phyloP scores from a whole-genome alignment of 179 eudicot species.

The Vitellaria paradoxa region DNA sequence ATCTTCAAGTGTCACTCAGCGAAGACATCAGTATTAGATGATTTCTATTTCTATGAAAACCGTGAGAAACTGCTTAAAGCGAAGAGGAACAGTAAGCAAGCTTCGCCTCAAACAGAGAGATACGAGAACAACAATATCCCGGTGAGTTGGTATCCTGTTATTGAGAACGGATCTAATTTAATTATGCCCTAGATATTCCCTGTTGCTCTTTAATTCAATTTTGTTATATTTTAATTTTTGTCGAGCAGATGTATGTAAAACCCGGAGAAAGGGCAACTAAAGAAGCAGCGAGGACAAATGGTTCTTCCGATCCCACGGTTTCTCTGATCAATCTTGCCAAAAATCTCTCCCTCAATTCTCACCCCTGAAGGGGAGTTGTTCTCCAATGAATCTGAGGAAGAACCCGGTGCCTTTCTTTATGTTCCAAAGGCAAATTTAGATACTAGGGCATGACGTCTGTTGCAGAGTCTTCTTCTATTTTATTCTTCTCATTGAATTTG shows the following conservation, averaged over 20 bases:
- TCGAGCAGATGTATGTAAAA: constrained; percentile 27
- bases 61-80: constrained; percentile 44
- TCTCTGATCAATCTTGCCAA: constrained; percentile 45
- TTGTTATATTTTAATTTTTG: neutral
- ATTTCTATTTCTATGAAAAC: constrained; percentile 47
- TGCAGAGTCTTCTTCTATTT: too few species aligned
- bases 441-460: neutral
- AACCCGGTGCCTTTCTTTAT: constrained; percentile 8
- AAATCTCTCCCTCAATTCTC: constrained; percentile 52
- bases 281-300: constrained; percentile 10
- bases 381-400: constrained; percentile 15
- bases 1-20: constrained; percentile 40
- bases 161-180: neutral
- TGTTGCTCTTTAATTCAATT: neutral
- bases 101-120: constrained; percentile 31
- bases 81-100: constrained; percentile 45
- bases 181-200: neutral
- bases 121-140: constrained; percentile 13
- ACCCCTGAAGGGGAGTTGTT: constrained; percentile 15
- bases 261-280: constrained; percentile 23
- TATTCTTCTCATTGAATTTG: too few species aligned
- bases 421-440: constrained; percentile 13
- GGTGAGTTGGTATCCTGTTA: constrained; percentile 27
- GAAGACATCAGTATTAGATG: constrained; percentile 40
- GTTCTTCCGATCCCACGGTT: constrained; percentile 26